phyloP scores from a whole-genome alignment of 108 stramenopile species.

The Pseudonitzschia multiseries region DNA sequence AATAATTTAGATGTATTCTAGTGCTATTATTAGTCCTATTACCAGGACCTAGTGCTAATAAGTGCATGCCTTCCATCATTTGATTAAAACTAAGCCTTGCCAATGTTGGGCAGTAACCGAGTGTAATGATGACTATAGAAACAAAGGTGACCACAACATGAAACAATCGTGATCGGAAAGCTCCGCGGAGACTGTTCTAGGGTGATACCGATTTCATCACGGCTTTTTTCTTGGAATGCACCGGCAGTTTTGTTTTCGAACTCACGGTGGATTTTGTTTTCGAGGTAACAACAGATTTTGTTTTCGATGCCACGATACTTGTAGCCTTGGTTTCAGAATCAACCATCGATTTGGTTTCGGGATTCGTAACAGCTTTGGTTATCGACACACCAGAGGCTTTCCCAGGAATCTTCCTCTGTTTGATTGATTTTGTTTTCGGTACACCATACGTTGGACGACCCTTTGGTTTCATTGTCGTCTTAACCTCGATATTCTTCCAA shows the following conservation, averaged over 20 bases:
- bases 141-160: no score
- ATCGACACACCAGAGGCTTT: not conserved
- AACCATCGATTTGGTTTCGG: not conserved
- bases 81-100: no score
- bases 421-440: slow-evolving; percentile 6
- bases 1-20: no score
- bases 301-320: not conserved
- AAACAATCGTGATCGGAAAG: no score
- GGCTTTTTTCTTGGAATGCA: not conserved
- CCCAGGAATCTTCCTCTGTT: not conserved
- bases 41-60: no score
- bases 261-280: not conserved
- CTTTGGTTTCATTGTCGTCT: not conserved
- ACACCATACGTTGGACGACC: not conserved
- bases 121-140: no score
- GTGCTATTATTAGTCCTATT: no score
- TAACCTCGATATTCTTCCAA: slow-evolving; percentile 18
- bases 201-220: not conserved
- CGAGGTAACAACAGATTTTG: not conserved
- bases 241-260: not conserved
- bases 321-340: not conserved
- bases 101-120: no score
- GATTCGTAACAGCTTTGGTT: not conserved
- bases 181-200: not conserved
- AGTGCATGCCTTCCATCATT: no score